phyloP scores from a whole-genome alignment of 768 basidiomycete genomes.

The Auriscalpium orientale region DNA sequence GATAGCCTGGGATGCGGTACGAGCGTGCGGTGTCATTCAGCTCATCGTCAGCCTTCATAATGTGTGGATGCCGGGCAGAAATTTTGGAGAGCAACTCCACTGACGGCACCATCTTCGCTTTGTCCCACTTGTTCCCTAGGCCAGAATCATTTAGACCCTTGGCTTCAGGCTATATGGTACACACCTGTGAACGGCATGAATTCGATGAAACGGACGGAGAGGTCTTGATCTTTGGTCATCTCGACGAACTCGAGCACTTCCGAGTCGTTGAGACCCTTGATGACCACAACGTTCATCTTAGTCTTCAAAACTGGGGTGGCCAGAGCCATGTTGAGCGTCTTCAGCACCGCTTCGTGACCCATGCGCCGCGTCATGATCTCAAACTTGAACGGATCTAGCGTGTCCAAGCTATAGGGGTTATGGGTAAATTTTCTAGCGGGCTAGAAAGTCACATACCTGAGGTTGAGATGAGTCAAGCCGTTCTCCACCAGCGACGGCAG shows the following conservation, averaged over 20 bases:
- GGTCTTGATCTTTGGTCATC: constrained; percentile 52
- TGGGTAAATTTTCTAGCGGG: neutral
- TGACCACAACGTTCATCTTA: constrained; percentile 80
- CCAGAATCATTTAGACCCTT: neutral
- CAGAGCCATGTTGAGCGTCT: constrained; percentile 57
- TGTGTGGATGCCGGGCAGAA: constrained; percentile 35
- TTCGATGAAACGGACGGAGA: constrained; percentile 84
- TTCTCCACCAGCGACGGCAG: constrained; percentile 59
- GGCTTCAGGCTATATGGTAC: neutral
- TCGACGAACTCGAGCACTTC: constrained; percentile 76
- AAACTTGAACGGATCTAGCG: constrained; percentile 80
- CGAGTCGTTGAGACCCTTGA: constrained; percentile 75
- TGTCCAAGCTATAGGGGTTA: constrained; percentile 54
- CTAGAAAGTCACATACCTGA: constrained; percentile 23
- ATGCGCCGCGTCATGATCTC: constrained; percentile 77
- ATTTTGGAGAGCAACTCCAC: constrained; percentile 51
- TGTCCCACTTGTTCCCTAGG: constrained; percentile 81
- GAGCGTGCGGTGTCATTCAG: constrained; percentile 76
- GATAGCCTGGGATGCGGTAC: constrained; percentile 65
- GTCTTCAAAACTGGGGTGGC: constrained; percentile 40
- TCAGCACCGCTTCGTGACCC: constrained; percentile 71
- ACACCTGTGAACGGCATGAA: constrained; percentile 91
- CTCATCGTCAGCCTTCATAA: constrained; percentile 57
- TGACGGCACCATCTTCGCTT: constrained; percentile 75
- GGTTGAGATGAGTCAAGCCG: constrained; percentile 69